These are phyloP conservation scores for Phoma sp. DNA, from an alignment of 2,329 filamentous ascomycete genomes.

Conservation along the genomic window DNA sequence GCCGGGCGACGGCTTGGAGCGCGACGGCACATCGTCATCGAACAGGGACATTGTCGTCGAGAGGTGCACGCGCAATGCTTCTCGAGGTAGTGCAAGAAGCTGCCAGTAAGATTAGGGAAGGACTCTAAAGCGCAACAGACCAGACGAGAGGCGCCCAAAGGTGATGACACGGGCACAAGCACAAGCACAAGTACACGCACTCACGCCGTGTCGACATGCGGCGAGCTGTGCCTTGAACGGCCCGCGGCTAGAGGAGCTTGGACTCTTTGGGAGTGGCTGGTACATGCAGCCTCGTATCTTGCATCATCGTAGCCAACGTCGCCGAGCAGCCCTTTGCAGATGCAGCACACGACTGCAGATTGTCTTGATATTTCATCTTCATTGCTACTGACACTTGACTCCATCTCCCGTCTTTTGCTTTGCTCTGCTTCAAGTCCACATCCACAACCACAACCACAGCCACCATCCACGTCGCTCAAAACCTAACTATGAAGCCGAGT, in stretches of 20 bases:
- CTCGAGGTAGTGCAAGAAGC: conserved; percentile 2
- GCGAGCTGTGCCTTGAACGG: not conserved
- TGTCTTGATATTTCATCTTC: not conserved
- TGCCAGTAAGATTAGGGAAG: conserved; percentile 14
- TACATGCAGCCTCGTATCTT: not conserved
- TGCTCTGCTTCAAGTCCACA: not conserved
- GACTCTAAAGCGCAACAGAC: conserved; percentile 20
- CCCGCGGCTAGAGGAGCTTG: conserved; percentile 14
- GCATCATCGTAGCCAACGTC: not conserved
- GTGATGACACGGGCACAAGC: conserved; percentile 32
- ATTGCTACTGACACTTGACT: conserved; percentile 1
- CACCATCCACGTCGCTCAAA: conserved; percentile 1
- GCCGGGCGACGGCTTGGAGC: conserved; percentile 42
- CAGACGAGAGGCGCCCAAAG: conserved; percentile 28
- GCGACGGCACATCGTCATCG: conserved; percentile 43
- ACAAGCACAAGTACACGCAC: conserved; percentile 29
- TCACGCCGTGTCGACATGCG: conserved; percentile 28
- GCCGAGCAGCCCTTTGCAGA: not conserved
- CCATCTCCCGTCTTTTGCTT: not conserved
- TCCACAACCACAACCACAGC: not conserved
- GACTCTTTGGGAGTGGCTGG: conserved; percentile 12
- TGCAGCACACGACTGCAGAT: not conserved
- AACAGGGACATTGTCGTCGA: conserved; percentile 48
- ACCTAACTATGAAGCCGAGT: conserved; percentile 27
- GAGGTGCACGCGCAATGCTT: conserved; percentile 16